Conservation (phyloP, 1,284 basidiomycete genomes). For the Hymenochaete sp. region DNA sequence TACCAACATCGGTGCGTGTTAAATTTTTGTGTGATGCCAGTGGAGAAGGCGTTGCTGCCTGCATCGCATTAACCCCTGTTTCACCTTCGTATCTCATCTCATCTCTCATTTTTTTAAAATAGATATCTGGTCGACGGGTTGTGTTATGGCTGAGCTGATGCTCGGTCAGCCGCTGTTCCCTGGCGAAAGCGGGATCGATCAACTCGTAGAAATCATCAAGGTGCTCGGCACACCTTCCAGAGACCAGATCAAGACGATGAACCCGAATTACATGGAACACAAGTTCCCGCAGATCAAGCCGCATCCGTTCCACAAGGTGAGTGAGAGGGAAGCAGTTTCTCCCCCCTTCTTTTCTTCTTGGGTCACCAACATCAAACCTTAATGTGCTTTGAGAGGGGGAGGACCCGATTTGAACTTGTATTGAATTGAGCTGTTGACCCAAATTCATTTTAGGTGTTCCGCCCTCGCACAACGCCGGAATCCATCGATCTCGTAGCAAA, state of each 20-base stretch:
- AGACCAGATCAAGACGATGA: conserved; percentile 99
- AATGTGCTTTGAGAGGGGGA: background rate
- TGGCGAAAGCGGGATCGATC: conserved; percentile 99
- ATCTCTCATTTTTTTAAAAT: conserved; percentile 12
- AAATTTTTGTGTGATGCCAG: conserved; percentile 11
- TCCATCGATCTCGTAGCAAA: conserved; percentile 95
- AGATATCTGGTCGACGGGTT: conserved; percentile 99
- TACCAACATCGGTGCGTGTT: conserved; percentile 88
- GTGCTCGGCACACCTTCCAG: conserved; percentile 96
- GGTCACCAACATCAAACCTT: no score
- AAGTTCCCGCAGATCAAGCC: conserved; percentile 99
- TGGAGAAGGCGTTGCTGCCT: no score
- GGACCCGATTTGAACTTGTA: background rate
- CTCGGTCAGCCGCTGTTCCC: conserved; percentile 98
- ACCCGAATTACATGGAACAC: conserved; percentile 99
- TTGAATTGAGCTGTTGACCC: conserved; percentile 10
- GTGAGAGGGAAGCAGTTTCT: no score
- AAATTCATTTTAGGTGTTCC: conserved; percentile 71
- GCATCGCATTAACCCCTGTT: no score
- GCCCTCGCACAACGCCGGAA: conserved; percentile 91
- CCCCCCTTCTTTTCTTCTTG: background rate
- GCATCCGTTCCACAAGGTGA: conserved; percentile 86
- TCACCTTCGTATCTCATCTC: background rate
- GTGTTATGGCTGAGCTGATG: conserved; percentile 99
- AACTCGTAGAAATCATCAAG: conserved; percentile 99